Conservation (phyloP, 2,329 filamentous ascomycete genomes). For the Fusarium staphyleae region DNA sequence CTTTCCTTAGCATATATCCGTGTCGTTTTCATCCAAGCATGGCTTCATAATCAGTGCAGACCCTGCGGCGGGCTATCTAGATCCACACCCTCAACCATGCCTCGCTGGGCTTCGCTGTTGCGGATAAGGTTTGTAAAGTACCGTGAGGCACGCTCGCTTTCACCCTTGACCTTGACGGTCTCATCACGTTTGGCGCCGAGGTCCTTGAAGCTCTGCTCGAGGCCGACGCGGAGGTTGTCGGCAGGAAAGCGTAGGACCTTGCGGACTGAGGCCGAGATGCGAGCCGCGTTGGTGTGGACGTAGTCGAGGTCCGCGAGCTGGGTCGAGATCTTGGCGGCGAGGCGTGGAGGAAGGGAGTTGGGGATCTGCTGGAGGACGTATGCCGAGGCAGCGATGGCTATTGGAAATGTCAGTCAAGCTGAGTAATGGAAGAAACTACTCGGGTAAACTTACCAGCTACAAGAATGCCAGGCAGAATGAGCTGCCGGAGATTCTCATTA, state of each 20-base stretch:
- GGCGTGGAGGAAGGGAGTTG: conserved; percentile 82
- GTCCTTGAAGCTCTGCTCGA: conserved; percentile 86
- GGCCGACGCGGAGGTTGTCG: conserved; percentile 81
- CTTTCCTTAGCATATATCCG: conserved; percentile 1
- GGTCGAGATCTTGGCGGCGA: conserved; percentile 82
- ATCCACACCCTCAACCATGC: conserved; percentile 59
- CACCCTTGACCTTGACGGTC: conserved; percentile 78
- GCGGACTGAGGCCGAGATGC: conserved; percentile 85
- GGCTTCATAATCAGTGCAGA: conserved; percentile 36
- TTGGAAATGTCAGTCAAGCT: conserved; percentile 27
- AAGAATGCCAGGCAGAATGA: conserved; percentile 82
- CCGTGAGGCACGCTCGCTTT: conserved; percentile 86
- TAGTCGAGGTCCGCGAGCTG: conserved; percentile 88
- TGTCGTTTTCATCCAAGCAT: conserved; percentile 18
- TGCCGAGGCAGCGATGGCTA: conserved; percentile 76
- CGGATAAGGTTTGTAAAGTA: conserved; percentile 89
- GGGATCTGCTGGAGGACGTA: conserved; percentile 90
- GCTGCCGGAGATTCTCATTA: conserved; percentile 77
- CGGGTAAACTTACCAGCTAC: conserved; percentile 71
- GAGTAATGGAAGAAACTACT: neutral
- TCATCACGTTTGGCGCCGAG: conserved; percentile 80
- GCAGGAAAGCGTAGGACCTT: conserved; percentile 88
- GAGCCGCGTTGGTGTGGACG: conserved; percentile 83
- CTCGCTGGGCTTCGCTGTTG: conserved; percentile 62
- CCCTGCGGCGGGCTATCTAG: conserved; percentile 60